Conservation (phyloP, 2,329 filamentous ascomycete species). For the Intubia oerlemansii region DNA sequence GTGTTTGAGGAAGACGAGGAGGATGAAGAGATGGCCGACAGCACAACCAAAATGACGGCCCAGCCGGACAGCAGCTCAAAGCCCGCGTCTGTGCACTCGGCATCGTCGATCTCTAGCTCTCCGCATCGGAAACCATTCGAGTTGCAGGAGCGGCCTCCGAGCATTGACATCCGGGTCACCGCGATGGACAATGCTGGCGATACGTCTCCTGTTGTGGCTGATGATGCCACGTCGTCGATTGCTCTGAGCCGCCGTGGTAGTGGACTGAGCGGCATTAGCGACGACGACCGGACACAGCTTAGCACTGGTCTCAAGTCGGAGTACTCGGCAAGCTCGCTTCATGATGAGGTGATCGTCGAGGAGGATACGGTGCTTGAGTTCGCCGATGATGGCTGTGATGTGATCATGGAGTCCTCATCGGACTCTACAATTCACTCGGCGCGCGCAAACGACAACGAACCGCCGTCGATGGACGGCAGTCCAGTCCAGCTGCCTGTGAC, state of each 20-base stretch:
- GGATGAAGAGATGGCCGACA: slow-evolving; percentile 15
- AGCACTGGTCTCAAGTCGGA: slow-evolving; percentile 23
- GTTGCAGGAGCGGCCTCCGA: slow-evolving; percentile 3
- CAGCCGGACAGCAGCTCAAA: slow-evolving; percentile 1
- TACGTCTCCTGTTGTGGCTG: slow-evolving; percentile 1
- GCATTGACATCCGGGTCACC: slow-evolving; percentile 9
- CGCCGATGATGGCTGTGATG: slow-evolving; percentile 6
- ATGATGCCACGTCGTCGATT: slow-evolving; percentile 7
- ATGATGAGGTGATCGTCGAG: slow-evolving; percentile 28
- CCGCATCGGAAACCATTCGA: too few species aligned
- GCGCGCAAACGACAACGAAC: slow-evolving; percentile 20
- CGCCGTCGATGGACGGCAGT: slow-evolving; percentile 27
- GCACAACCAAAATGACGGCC: too few species aligned
- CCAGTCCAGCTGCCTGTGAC: slow-evolving; percentile 22
- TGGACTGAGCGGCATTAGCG: slow-evolving; percentile 23
- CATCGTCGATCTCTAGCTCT: background rate
- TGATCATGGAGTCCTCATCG: slow-evolving; percentile 13
- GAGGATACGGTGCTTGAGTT: slow-evolving; percentile 18
- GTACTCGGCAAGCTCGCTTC: slow-evolving; percentile 26
- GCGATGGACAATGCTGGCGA: slow-evolving; percentile 3
- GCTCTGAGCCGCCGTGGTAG: slow-evolving; percentile 23
- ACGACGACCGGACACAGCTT: slow-evolving; percentile 16
- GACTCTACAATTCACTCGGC: slow-evolving; percentile 25
- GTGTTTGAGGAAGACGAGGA: slow-evolving; percentile 76
- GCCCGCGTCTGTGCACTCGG: slow-evolving; percentile 2